These are phyloP conservation scores for Fusarium buxicola DNA, from an alignment of 2,329 filamentous ascomycete species.

Conservation along the genomic window DNA sequence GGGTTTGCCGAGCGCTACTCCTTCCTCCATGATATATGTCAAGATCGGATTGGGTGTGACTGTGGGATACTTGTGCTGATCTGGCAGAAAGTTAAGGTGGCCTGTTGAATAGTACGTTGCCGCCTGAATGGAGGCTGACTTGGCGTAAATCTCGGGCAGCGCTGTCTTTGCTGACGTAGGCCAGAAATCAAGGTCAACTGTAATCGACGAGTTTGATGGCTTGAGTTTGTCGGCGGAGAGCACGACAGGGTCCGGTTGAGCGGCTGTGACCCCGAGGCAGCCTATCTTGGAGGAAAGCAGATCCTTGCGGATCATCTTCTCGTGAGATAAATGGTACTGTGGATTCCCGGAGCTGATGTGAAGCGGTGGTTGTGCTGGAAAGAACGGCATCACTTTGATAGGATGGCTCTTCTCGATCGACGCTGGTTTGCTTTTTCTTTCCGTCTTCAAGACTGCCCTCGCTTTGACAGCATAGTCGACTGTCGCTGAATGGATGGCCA, in stretches of 20 bases:
- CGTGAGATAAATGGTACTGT: slow-evolving; percentile 20
- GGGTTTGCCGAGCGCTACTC: background rate
- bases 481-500: slow-evolving; percentile 24
- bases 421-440: background rate
- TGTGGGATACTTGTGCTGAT: slow-evolving; percentile 26
- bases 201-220: slow-evolving; percentile 10
- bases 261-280: slow-evolving; percentile 18
- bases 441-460: background rate
- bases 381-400: slow-evolving; percentile 33
- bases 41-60: slow-evolving; percentile 19
- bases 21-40: slow-evolving; percentile 29
- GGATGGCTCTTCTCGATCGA: slow-evolving; percentile 5
- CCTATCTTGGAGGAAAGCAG: slow-evolving; percentile 28
- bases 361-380: slow-evolving; percentile 33
- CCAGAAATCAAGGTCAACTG: slow-evolving; percentile 33
- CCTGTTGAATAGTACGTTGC: slow-evolving; percentile 31
- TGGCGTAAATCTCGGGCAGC: slow-evolving; percentile 25
- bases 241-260: slow-evolving; percentile 25
- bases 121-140: slow-evolving; percentile 27
- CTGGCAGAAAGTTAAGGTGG: slow-evolving; percentile 28
- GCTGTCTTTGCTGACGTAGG: slow-evolving; percentile 20
- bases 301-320: slow-evolving; percentile 31
- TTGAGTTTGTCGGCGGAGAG: slow-evolving; percentile 31
- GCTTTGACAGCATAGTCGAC: slow-evolving; percentile 31
- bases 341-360: slow-evolving; percentile 20